Evolutionary conservation across 805 yeast genomes (phyloP).

Genomic region (Candida sphagnicola): DNA sequence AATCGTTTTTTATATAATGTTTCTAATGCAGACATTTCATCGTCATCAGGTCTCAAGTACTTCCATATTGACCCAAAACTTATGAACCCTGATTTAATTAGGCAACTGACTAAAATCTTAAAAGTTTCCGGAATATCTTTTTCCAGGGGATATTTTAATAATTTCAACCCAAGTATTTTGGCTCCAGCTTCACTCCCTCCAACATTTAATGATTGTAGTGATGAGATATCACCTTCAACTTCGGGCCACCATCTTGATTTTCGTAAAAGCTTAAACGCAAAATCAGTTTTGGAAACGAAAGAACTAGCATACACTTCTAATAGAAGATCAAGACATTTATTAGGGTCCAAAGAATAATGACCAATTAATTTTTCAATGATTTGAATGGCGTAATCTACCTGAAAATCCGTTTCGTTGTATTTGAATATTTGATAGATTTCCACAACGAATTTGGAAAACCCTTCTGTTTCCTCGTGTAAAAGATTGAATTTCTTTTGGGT

Average conservation of each 20-base stretch:
- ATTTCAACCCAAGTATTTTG: slow-evolving; percentile 47
- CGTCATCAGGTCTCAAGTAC: slow-evolving; percentile 51
- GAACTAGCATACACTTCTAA: slow-evolving; percentile 49
- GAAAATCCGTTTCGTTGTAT: slow-evolving; percentile 31
- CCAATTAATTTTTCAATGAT: slow-evolving; percentile 61
- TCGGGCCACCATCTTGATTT: slow-evolving; percentile 68
- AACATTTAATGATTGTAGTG: slow-evolving; percentile 25
- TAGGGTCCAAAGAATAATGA: slow-evolving; percentile 71
- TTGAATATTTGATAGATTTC: slow-evolving; percentile 43
- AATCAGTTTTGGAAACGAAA: slow-evolving; percentile 40
- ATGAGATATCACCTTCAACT: slow-evolving; percentile 25
- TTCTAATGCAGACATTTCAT: slow-evolving; percentile 42
- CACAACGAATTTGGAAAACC: slow-evolving; percentile 61
- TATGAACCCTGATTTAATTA: slow-evolving; percentile 64
- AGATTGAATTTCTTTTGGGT: slow-evolving; percentile 60
- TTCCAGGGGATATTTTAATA: slow-evolving; percentile 25
- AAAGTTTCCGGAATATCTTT: slow-evolving; percentile 40
- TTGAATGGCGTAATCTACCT: slow-evolving; percentile 42
- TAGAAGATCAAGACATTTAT: slow-evolving; percentile 60
- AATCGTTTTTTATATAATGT: slow-evolving; percentile 40
- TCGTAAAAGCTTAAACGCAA: slow-evolving; percentile 48
- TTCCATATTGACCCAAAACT: slow-evolving; percentile 60
- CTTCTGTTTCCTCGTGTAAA: slow-evolving; percentile 72
- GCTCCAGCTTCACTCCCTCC: slow-evolving; percentile 61
- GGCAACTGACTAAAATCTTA: slow-evolving; percentile 45